Evolutionary conservation across 306 rosid genomes (phyloP).

Genomic region (Nissolia schottii): DNA sequence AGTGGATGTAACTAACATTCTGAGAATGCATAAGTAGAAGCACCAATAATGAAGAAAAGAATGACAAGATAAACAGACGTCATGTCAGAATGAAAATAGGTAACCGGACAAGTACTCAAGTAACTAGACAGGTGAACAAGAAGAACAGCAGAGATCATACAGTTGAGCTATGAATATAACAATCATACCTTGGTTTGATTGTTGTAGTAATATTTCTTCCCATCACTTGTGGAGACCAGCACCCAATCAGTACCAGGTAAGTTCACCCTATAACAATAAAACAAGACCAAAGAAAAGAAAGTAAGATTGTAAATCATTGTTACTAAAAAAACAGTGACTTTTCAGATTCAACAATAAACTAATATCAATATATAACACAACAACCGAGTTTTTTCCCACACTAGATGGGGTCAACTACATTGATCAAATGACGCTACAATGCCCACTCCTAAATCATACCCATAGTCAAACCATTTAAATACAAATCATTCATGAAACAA

Average conservation of each 20-base stretch:
- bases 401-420: too few relatives aligned
- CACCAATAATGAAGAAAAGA: background rate
- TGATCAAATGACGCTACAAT: too few relatives aligned
- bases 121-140: background rate
- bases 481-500: too few relatives aligned
- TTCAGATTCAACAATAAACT: background rate
- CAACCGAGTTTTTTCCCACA: background rate
- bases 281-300: background rate
- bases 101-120: background rate
- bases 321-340: background rate
- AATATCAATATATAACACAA: background rate
- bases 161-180: background rate
- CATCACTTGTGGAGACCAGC: constrained; percentile 76
- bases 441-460: too few relatives aligned
- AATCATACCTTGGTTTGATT: constrained; percentile 74
- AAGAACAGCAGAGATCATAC: background rate
- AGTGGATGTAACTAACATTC: background rate
- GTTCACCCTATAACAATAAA: constrained; percentile 49
- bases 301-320: background rate
- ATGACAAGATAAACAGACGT: background rate
- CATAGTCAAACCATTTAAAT: too few relatives aligned
- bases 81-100: background rate
- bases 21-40: background rate
- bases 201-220: constrained; percentile 87
- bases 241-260: constrained; percentile 91